Evolutionary conservation across 768 basidiomycete genomes (phyloP).

Genomic region (Tephrocybe sp.): DNA sequence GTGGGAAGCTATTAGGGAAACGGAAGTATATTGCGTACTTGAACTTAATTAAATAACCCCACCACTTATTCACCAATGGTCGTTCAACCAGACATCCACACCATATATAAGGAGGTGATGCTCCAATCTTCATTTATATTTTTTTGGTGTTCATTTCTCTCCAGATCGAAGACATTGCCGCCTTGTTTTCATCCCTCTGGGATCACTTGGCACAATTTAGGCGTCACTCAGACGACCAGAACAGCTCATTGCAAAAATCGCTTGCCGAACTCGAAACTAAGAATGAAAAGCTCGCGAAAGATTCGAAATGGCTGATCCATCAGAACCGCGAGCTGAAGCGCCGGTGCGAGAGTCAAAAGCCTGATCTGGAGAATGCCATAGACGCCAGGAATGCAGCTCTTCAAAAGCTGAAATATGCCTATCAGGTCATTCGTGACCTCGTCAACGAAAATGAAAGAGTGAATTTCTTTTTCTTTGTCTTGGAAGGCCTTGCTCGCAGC

Average conservation of each 20-base stretch:
- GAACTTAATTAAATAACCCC: too few relatives aligned
- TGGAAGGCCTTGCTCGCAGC: not conserved
- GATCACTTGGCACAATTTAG: conserved; percentile 13
- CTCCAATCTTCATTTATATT: not conserved
- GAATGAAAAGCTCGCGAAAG: conserved; percentile 23
- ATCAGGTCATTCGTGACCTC: conserved; percentile 41
- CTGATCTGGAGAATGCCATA: conserved; percentile 32
- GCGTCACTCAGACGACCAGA: conserved; percentile 10
- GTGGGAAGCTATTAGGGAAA: too few relatives aligned
- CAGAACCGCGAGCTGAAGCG: conserved; percentile 35
- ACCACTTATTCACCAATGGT: too few relatives aligned
- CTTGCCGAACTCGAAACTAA: conserved; percentile 38
- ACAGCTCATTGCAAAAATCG: conserved; percentile 17
- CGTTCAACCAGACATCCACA: conserved; percentile 14
- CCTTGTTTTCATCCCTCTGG: conserved; percentile 13
- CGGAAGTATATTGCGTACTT: too few relatives aligned
- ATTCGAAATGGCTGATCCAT: conserved; percentile 25
- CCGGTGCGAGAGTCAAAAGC: conserved; percentile 22
- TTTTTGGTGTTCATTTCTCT: conserved; percentile 1
- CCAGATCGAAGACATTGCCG: conserved; percentile 16
- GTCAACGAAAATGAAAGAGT: conserved; percentile 40
- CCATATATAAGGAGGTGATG: conserved; percentile 29
- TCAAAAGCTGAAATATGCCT: conserved; percentile 34
- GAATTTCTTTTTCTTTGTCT: conserved; percentile 1
- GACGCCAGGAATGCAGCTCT: conserved; percentile 31